phyloP scores from a whole-genome alignment of 2,329 filamentous ascomycete species.

The Cladorrhinum sp. region DNA sequence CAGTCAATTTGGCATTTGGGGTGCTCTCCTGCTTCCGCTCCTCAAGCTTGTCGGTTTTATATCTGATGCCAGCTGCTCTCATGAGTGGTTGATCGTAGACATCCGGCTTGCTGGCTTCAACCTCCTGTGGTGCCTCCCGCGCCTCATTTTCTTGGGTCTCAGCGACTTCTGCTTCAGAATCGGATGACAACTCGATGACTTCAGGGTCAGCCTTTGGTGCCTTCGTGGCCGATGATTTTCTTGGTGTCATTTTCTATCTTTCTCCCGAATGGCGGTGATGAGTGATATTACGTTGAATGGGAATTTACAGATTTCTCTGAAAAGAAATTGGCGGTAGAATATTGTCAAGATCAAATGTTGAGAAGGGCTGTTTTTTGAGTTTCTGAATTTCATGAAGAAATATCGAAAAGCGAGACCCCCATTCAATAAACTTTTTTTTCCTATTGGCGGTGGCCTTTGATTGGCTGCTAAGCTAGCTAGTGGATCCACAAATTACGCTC shows the following conservation, averaged over 20 bases:
- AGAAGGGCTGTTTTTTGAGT: background rate
- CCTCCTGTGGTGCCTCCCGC: background rate
- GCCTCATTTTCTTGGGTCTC: constrained; percentile 8
- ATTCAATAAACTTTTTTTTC: constrained; percentile 11
- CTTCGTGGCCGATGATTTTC: constrained; percentile 9
- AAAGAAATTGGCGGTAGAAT: background rate
- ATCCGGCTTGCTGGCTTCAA: background rate
- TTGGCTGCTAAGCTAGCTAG: background rate
- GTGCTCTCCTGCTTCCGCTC: constrained; percentile 5
- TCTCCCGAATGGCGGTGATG: background rate
- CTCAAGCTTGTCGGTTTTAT: constrained; percentile 11
- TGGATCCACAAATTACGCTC: constrained; percentile 4
- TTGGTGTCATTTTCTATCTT: constrained; percentile 14
- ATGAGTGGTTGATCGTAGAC: constrained; percentile 18
- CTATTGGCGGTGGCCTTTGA: background rate
- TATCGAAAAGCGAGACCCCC: background rate
- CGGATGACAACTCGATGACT: constrained; percentile 24
- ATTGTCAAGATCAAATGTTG: background rate
- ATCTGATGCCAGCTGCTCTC: constrained; percentile 19
- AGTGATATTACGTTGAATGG: background rate
- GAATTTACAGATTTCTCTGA: background rate
- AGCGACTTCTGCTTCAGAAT: constrained; percentile 19
- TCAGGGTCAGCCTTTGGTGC: constrained; percentile 13
- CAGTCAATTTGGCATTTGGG: constrained; percentile 21
- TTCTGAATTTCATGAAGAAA: constrained; percentile 4